Base-by-base conservation (phyloP, 2,329 filamentous ascomycete species). In the Pseudocercospora eumusae region DNA sequence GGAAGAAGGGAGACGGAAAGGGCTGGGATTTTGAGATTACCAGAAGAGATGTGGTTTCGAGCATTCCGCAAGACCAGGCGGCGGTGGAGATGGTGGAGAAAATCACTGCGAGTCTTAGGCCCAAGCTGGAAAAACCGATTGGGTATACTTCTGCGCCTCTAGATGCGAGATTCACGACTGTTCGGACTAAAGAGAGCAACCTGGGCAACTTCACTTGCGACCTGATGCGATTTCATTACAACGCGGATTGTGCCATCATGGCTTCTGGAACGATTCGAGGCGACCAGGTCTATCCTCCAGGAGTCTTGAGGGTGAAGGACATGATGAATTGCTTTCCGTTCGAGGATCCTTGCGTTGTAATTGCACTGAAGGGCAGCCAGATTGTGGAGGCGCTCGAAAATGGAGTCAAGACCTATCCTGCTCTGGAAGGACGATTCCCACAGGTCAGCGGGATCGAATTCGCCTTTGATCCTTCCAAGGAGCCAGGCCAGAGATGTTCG, bases 131-230 rank as follows among this genome's bases (percentile, higher is more conserved):
- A 60, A 93, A 92, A 75, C 88, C 92, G 0, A 81, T 96, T 28
- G 92, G 92, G 2, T 96, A 90, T 78, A 96, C 92, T 0, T 86
- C 88, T 0, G 88, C 87, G 0, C 90, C 92, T 0, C 83, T 97
- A 0, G 93, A 97, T 73, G 90, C 90, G 1, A 88, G 92, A 1
- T 97, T 96, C 75, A 89, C 86, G 15, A 96, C 91, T 0, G 91
- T 96, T 0, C 83, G 92, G 10, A 80, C 85, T 20, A 82, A 80
- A 50, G 92, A 96, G 76, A 92, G 89, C 59, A 97, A 96, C 71
- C 79, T 96, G 13, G 92, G 90, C 1, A 96, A 96, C 76, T 96
- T 96, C 74, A 89, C 96, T 2, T 95, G 90, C 76, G 92, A 97
- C 73, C 83, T 97, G 23, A 96, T 96, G 91, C 85, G 91, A 7